Evolutionary conservation across 495 filamentous ascomycete genomes (phyloP), one percentile per base, ranked within the genome.

Genomic region (Lindgomyces ingoldianus): DNA sequence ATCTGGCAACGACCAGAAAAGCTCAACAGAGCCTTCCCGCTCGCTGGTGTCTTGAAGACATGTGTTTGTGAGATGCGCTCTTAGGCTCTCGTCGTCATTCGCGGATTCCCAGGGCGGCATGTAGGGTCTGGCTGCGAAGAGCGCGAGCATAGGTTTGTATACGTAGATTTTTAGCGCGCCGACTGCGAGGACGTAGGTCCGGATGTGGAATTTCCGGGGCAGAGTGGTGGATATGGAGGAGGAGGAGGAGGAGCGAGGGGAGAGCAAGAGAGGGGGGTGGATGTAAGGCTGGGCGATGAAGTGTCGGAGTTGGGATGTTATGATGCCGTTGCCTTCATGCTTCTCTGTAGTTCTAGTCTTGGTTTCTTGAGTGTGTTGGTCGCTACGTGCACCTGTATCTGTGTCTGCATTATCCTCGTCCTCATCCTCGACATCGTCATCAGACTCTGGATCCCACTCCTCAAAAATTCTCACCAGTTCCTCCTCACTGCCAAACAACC

Each of bases 241-340:
- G 76, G 14, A 60, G 52, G n/a, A 77, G 79, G 0, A 66, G 59
- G 47, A 61, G 8, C 11, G 46, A 3, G 50, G 50, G 11, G 84
- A 79, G 2, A 96, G 79, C 1, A 97, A 81, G 3, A 98, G 84
- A 1, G 93, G 93, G 3, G 88, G 89, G 74, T 95, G 84, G 73
- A 97, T 93, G 75, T 98, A 98, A n/a, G 90, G 88, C 75, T 98
- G 94, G 2, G 87, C 91, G 73, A 96, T 84, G 79, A 98, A 98
- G 75, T 98, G 93, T 67, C 94, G 89, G 59, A 98, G 87, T 62
- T 98, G 93, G 9, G 89, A 93, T 10, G 92, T 91, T 48, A 91
- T 85, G 52, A 96, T 87, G 42, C 83, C 81, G 57, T 81, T 79
- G n/a, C 70, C 68, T 22, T 77, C 65, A 0, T 71, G 65, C 55